Conservation (phyloP, 108 stramenopile genomes). For the Fragilariopsis cylindrus region DNA sequence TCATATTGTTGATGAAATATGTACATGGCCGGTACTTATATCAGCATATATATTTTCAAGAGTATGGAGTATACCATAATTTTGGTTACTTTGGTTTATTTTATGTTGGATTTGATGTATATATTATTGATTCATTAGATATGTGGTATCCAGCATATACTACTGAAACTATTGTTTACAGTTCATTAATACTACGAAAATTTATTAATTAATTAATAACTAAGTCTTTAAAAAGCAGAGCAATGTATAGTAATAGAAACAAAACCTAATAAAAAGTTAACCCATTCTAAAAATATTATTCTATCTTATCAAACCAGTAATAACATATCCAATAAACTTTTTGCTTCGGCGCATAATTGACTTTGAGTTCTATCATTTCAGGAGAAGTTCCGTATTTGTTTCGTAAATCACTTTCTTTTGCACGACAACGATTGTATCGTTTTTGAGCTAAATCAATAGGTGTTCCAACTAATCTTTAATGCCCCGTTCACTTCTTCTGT, state of each 20-base stretch:
- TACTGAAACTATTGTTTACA: constrained; percentile 43
- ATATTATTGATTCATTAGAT: constrained; percentile 43
- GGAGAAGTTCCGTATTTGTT: not conserved
- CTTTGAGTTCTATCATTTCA: not conserved
- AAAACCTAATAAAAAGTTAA: not conserved
- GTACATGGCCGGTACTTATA: constrained; percentile 48
- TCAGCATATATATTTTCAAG: constrained; percentile 41
- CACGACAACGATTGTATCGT: not conserved
- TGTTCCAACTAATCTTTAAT: not conserved
- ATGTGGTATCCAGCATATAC: constrained; percentile 51
- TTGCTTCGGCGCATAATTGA: not conserved
- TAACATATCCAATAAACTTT: not conserved
- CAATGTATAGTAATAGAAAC: not conserved
- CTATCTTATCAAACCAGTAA: not conserved
- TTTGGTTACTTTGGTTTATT: constrained; percentile 28
- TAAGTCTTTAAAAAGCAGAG: not conserved
- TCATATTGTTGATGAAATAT: constrained; percentile 13
- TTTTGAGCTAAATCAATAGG: constrained; percentile 3
- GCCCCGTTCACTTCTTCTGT: not conserved
- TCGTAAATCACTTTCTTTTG: not conserved
- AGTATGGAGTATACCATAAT: constrained; percentile 53
- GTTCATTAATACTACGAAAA: constrained; percentile 29
- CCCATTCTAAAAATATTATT: not conserved
- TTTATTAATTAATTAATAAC: not conserved
- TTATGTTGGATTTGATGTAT: constrained; percentile 59